Conservation (phyloP, 1,284 basidiomycete genomes). For the Ustilago curta region DNA sequence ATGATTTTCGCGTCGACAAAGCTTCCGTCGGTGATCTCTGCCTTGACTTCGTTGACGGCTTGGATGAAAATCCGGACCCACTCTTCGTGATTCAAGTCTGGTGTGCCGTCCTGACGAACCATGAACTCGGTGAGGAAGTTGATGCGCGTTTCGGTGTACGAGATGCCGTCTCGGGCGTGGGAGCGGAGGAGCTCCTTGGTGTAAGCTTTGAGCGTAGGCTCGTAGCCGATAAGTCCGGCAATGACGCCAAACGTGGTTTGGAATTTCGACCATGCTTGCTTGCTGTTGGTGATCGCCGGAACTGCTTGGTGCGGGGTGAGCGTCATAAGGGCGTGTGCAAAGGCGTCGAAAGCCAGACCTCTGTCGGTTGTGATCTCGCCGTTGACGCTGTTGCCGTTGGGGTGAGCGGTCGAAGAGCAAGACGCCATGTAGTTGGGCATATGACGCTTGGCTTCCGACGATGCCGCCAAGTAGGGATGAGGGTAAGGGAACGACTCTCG, state of each 20-base stretch:
- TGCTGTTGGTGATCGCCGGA: constrained; percentile 39
- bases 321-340: constrained; percentile 55
- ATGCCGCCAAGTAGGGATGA: constrained; percentile 34
- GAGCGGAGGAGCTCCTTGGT: constrained; percentile 76
- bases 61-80: constrained; percentile 75
- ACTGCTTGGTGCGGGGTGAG: constrained; percentile 43
- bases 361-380: neutral
- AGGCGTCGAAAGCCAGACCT: constrained; percentile 48
- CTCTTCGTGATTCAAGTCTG: constrained; percentile 75
- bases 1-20: constrained; percentile 69
- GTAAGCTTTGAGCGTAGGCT: constrained; percentile 75
- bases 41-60: constrained; percentile 73
- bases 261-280: constrained; percentile 62
- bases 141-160: constrained; percentile 78
- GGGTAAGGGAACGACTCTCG: constrained; percentile 42
- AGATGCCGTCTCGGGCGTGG: constrained; percentile 79
- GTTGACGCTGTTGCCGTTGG: neutral
- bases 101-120: constrained; percentile 74
- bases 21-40: constrained; percentile 29
- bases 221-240: constrained; percentile 69
- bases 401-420: neutral
- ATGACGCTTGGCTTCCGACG: neutral
- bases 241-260: constrained; percentile 55
- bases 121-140: constrained; percentile 78
- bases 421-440: constrained; percentile 29